Percentiles rank a stretch among this genome's conserved stretches.
These are phyloP conservation scores for Penicillium sp. DNA, from an alignment of 2,329 filamentous ascomycete genomes.

Conservation along the genomic window DNA sequence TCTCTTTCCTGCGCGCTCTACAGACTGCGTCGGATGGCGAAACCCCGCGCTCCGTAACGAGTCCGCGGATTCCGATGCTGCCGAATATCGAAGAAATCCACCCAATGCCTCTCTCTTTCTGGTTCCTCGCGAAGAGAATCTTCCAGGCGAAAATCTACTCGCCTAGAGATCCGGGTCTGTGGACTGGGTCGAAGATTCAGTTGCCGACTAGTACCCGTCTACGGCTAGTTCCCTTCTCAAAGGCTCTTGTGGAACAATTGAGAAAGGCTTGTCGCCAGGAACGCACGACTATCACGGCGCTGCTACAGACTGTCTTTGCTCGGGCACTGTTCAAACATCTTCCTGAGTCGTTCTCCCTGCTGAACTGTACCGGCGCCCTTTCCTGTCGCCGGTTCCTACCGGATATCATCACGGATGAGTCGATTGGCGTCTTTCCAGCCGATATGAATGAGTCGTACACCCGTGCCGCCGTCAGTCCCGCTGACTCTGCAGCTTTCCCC, in stretches of 20 bases:
- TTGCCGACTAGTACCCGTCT: constrained; percentile 30
- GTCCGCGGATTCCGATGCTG: constrained; percentile 37
- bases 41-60: constrained; percentile 23
- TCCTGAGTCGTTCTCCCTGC: constrained; percentile 30
- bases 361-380: constrained; percentile 41
- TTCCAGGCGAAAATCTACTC: constrained; percentile 40
- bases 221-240: constrained; percentile 38
- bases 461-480: constrained; percentile 21
- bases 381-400: constrained; percentile 45
- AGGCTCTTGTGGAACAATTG: constrained; percentile 33
- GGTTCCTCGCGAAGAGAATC: constrained; percentile 38
- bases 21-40: constrained; percentile 19
- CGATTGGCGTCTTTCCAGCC: constrained; percentile 45
- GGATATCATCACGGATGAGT: constrained; percentile 38
- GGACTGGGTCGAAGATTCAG: constrained; percentile 40
- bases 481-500: constrained; percentile 25
- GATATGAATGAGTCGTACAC: constrained; percentile 37
- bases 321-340: constrained; percentile 42
- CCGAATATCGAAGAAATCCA: constrained; percentile 49
- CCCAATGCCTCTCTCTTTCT: constrained; percentile 42
- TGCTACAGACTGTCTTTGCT: constrained; percentile 45
- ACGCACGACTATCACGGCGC: constrained; percentile 46
- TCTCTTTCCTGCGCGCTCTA: constrained; percentile 45
- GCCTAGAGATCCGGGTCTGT: constrained; percentile 34
- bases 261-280: constrained; percentile 41